phyloP scores from a whole-genome alignment of 1,284 basidiomycete species.

The Coriolopsis trogii region DNA sequence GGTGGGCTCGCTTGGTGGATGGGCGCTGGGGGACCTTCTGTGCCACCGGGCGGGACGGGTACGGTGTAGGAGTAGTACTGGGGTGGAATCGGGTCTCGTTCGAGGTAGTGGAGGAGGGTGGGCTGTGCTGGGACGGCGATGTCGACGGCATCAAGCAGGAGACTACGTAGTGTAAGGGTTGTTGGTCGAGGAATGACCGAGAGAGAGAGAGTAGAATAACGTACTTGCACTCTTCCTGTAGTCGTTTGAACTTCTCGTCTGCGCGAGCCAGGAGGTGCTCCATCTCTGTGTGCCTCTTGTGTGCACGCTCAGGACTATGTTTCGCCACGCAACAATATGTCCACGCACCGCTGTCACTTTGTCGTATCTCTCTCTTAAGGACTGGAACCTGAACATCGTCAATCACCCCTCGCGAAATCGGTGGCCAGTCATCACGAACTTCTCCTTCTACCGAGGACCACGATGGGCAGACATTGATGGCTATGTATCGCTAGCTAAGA shows the following conservation, averaged over 20 bases:
- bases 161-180: conserved; percentile 14
- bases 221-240: conserved; percentile 64
- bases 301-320: not conserved
- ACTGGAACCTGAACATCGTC: conserved; percentile 46
- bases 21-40: conserved; percentile 11
- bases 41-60: conserved; percentile 18
- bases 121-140: conserved; percentile 36
- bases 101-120: conserved; percentile 32
- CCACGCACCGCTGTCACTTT: conserved; percentile 51
- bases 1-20: conserved; percentile 6
- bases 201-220: conserved; percentile 22
- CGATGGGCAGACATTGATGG: conserved; percentile 12
- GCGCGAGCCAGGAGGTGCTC: conserved; percentile 50
- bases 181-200: not conserved
- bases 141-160: conserved; percentile 37
- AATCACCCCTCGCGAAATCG: not conserved
- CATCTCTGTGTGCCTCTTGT: conserved; percentile 46
- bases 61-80: conserved; percentile 32
- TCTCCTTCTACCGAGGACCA: conserved; percentile 32
- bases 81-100: conserved; percentile 33
- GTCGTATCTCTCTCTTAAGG: conserved; percentile 56
- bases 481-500: not conserved
- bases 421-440: conserved; percentile 21
- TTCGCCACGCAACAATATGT: not conserved
- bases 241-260: conserved; percentile 50